These are phyloP conservation scores for Sporisorium iseilematis-ciliati DNA, from an alignment of 1,284 basidiomycete species.

Conservation along the genomic window DNA sequence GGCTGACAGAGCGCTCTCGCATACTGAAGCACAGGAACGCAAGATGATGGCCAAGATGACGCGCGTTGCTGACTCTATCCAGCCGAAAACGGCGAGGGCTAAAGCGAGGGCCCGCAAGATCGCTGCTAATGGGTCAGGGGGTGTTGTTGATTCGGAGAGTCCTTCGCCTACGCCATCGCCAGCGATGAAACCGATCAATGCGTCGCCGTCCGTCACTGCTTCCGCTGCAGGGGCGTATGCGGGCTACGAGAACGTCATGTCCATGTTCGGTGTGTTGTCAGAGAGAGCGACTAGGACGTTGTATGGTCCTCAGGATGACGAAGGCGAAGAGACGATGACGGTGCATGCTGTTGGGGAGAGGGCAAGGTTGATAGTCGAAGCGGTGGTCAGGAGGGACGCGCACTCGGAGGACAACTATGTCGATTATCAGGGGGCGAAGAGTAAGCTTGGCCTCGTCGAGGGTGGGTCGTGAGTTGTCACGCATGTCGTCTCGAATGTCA, in stretches of 20 bases:
- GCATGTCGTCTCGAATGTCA: not conserved
- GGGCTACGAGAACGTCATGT: slow-evolving; percentile 45
- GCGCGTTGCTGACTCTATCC: slow-evolving; percentile 37
- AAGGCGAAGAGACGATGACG: not conserved
- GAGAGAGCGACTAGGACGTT: slow-evolving; percentile 32
- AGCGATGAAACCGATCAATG: not conserved
- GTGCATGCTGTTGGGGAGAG: not conserved
- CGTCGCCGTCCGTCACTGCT: not conserved
- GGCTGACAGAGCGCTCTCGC: slow-evolving; percentile 17
- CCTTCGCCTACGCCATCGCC: slow-evolving; percentile 13
- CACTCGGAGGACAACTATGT: slow-evolving; percentile 19
- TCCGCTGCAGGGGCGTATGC: slow-evolving; percentile 16
- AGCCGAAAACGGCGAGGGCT: slow-evolving; percentile 48
- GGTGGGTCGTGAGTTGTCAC: not conserved
- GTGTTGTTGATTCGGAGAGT: not conserved
- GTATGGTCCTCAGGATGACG: not conserved
- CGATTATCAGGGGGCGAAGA: slow-evolving; percentile 18
- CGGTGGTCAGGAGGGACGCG: slow-evolving; percentile 28
- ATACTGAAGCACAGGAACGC: slow-evolving; percentile 28
- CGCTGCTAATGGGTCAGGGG: not conserved
- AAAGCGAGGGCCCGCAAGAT: slow-evolving; percentile 27
- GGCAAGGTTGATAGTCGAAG: slow-evolving; percentile 43
- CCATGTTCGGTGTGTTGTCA: slow-evolving; percentile 36
- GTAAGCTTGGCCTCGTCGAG: slow-evolving; percentile 6
- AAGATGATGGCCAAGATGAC: slow-evolving; percentile 51